phyloP scores from a whole-genome alignment of 441 rosid genomes.

The Erysimum pusillum region DNA sequence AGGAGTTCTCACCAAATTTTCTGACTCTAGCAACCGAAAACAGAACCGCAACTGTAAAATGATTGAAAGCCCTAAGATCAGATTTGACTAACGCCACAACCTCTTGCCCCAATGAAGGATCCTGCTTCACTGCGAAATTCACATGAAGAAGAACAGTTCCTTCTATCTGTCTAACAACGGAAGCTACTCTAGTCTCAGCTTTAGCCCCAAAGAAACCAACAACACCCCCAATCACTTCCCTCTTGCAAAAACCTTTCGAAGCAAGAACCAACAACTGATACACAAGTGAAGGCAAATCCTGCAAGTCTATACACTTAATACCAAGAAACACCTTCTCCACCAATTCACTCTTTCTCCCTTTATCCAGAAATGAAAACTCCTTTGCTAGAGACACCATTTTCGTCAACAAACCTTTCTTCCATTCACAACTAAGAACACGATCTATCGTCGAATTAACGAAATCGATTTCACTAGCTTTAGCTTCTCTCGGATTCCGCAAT shows the following conservation, averaged over 20 bases:
- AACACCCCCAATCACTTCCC: conserved; percentile 75
- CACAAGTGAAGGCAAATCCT: conserved; percentile 74
- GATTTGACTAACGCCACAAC: conserved; percentile 70
- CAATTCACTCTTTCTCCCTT: conserved; percentile 61
- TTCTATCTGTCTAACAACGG: conserved; percentile 72
- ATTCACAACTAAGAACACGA: conserved; percentile 56
- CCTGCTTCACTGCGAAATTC: conserved; percentile 92
- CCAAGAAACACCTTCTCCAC: conserved; percentile 76
- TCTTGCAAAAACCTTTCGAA: conserved; percentile 75
- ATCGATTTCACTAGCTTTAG: conserved; percentile 45
- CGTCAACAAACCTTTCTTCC: conserved; percentile 66
- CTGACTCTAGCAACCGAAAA: conserved; percentile 76
- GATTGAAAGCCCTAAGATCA: conserved; percentile 64
- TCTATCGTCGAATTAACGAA: conserved; percentile 55
- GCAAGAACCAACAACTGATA: conserved; percentile 83
- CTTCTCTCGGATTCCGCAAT: conserved; percentile 51
- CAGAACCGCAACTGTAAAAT: conserved; percentile 69
- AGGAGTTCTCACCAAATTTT: conserved; percentile 69
- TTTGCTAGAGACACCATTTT: conserved; percentile 69
- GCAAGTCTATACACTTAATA: conserved; percentile 67
- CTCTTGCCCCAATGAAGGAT: conserved; percentile 81
- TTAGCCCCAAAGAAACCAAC: conserved; percentile 68
- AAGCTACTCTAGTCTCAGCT: conserved; percentile 55
- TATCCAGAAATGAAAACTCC: conserved; percentile 65
- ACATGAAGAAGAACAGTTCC: conserved; percentile 88